A percentile compares a stretch with the other conserved stretches of the same genome.
Conservation (phyloP, 2,329 filamentous ascomycete genomes). For the Nectriaceae sp. region DNA sequence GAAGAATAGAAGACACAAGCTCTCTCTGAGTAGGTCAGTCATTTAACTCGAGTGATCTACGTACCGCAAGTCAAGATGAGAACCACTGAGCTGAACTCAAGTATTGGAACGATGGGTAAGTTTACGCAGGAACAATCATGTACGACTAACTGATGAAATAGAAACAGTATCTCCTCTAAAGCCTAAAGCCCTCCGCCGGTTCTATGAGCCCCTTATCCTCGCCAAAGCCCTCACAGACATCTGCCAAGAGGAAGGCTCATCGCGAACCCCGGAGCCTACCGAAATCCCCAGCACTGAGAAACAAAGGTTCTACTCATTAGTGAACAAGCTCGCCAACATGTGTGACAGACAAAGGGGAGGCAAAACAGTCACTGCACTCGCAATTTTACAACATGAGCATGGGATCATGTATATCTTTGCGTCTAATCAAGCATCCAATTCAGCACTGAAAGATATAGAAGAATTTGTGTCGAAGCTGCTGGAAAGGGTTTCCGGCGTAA, state of each 20-base stretch:
- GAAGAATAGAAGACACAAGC: too few relatives aligned
- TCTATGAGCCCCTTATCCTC: conserved; percentile 33
- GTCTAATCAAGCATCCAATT: conserved; percentile 25
- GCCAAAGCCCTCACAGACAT: conserved; percentile 25
- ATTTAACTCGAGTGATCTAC: too few relatives aligned
- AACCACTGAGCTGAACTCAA: too few relatives aligned
- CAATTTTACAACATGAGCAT: conserved; percentile 29
- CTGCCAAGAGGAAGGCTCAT: conserved; percentile 6
- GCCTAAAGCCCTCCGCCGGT: conserved; percentile 21
- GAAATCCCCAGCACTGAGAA: conserved; percentile 16
- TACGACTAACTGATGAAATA: too few relatives aligned
- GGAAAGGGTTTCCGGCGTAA: conserved; percentile 5
- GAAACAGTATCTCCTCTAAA: conserved; percentile 7
- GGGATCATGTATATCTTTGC: conserved; percentile 32
- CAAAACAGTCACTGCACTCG: conserved; percentile 32
- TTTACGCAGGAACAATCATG: too few relatives aligned
- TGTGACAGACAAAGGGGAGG: conserved; percentile 33
- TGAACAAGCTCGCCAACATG: conserved; percentile 33
- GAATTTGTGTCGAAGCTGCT: conserved; percentile 18
- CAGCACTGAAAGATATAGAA: background rate
- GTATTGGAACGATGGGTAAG: too few relatives aligned
- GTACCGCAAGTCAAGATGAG: too few relatives aligned
- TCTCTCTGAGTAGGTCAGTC: too few relatives aligned
- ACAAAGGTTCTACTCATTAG: conserved; percentile 28
- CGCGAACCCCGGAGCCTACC: background rate